Percentiles rank a stretch among this genome's conserved stretches.
Conservation (phyloP, 2,329 filamentous ascomycete species). For the Aspergillus sclerotialis region DNA sequence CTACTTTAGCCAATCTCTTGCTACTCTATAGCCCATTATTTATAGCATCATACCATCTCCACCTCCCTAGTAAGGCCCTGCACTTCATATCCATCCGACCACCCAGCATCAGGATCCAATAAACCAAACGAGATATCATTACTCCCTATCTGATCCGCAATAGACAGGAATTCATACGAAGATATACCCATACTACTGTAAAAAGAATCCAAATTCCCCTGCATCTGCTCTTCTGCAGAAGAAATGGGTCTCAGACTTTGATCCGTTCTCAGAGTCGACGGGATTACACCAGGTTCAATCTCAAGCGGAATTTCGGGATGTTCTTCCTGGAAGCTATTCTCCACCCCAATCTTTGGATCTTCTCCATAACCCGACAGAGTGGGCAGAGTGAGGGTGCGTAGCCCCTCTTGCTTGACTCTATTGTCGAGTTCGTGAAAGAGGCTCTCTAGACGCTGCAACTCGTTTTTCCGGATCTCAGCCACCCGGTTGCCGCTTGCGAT, state of each 20-base stretch:
- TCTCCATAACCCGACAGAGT: slow-evolving; percentile 1
- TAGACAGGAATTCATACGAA: slow-evolving; percentile 29
- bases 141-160: slow-evolving; percentile 28
- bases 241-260: neutral
- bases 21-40: too few relatives aligned
- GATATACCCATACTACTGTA: slow-evolving; percentile 32
- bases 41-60: too few relatives aligned
- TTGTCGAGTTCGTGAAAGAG: slow-evolving; percentile 22
- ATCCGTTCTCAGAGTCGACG: too few relatives aligned
- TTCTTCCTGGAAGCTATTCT: neutral
- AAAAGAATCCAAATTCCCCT: slow-evolving; percentile 23
- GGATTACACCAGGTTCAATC: too few relatives aligned
- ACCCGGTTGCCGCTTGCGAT: slow-evolving; percentile 27
- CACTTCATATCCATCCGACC: too few relatives aligned
- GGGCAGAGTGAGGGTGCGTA: slow-evolving; percentile 18
- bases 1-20: too few relatives aligned
- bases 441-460: slow-evolving; percentile 21
- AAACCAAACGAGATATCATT: slow-evolving; percentile 1
- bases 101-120: slow-evolving; percentile 3
- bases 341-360: too few relatives aligned
- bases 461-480: slow-evolving; percentile 26
- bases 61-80: too few relatives aligned
- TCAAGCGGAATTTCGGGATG: too few relatives aligned
- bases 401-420: slow-evolving; percentile 18
- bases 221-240: slow-evolving; percentile 5